Percentiles rank a stretch among this genome's conserved stretches.
Evolutionary conservation across 1,284 basidiomycete species (phyloP).

Genomic region (Marasmius sp.): DNA sequence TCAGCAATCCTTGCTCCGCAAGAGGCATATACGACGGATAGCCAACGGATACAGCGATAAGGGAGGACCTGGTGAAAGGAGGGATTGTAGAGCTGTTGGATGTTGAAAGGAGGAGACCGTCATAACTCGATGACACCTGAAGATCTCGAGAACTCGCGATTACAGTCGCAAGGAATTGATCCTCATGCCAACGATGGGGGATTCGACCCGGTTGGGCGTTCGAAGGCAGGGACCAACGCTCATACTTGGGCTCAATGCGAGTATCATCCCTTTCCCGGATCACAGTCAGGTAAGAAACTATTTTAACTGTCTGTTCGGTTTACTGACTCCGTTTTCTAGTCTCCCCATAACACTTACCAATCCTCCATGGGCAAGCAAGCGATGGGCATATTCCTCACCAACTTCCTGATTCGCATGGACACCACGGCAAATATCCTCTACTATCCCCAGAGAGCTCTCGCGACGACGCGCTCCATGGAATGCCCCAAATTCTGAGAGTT

Average conservation of each 20-base stretch:
- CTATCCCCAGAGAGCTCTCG: too few relatives aligned
- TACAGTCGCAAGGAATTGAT: too few relatives aligned
- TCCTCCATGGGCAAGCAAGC: conserved; percentile 99
- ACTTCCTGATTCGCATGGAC: conserved; percentile 97
- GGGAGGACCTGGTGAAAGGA: conserved; percentile 75
- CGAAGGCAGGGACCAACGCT: conserved; percentile 80
- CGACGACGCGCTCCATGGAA: too few relatives aligned
- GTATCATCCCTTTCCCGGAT: conserved; percentile 99
- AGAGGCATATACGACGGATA: conserved; percentile 83
- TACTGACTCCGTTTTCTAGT: conserved; percentile 48
- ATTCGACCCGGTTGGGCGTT: conserved; percentile 84
- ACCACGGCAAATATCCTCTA: conserved; percentile 99
- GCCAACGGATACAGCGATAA: conserved; percentile 55
- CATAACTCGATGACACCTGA: conserved; percentile 99
- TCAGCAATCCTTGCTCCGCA: too few relatives aligned
- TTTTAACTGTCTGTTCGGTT: background rate
- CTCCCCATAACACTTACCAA: conserved; percentile 98
- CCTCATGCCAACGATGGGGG: too few relatives aligned
- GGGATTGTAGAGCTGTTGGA: conserved; percentile 96
- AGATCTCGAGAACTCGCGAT: conserved; percentile 85
- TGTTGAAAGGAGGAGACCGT: conserved; percentile 99
- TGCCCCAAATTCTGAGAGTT: too few relatives aligned
- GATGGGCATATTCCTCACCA: conserved; percentile 98
- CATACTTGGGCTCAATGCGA: conserved; percentile 99
- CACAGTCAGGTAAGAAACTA: conserved; percentile 84